Evolutionary conservation across 1,284 basidiomycete genomes (phyloP), one percentile per base, ranked within the genome.

Genomic region (Pterula multifida): DNA sequence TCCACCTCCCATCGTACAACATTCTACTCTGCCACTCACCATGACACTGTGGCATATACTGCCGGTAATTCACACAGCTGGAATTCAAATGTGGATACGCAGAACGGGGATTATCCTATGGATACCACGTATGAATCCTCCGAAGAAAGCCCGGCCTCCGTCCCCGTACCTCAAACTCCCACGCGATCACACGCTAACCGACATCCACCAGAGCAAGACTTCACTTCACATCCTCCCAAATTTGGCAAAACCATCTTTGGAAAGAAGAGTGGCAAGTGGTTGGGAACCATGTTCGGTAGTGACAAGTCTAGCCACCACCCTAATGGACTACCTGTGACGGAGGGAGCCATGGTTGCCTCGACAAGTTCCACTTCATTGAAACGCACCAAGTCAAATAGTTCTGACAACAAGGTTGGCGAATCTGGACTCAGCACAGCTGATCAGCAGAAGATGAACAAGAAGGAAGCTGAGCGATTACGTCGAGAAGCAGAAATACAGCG

Each of bases 401-500:
- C 79, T 22, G 85, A 87, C 59, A 79, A 81, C 59, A 74, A 70
- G 50, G 59, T 66, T 46, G 70, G 67, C 45, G 66, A 68, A 28
- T 55, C 61, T 13, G 63, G 63, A 36, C 60, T 65, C 23, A 66
- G 67, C 25, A 67, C 69, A 49, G 68, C 70, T 53, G 90, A 95
- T 62, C 74, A 83, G 52, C 93, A 94, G 71, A 85, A 87, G 67
- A 75, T 80, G 55, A 72, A 70, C 60, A 92, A 91, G 73, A 93
- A 94, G 71, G 89, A 94, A 65, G 89, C 88, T 1, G 86, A 93
- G 63, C 78, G 82, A 48, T 70, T 87, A 49, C 83, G 85, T 32
- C 80, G 81, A 52, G 91, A 97, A 65, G 86, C 89, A 23, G 91
- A 95, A 69, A 83, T 85, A 63, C 85, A 90, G 54, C 84, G 85